Evolutionary conservation across 1,284 basidiomycete genomes (phyloP).

Genomic region (Psilocybe mexicana): DNA sequence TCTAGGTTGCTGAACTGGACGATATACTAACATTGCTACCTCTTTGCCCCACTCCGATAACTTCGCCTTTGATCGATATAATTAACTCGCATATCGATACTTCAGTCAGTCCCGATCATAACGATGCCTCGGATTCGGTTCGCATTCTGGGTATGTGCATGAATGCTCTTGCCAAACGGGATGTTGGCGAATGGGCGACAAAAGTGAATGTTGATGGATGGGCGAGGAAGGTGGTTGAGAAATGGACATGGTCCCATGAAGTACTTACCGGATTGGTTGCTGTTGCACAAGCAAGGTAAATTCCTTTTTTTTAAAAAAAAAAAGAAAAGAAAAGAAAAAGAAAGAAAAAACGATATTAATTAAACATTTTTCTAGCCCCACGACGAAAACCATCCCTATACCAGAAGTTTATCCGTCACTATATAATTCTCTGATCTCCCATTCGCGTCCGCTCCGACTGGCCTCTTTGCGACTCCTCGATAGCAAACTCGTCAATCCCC

Average conservation of each 20-base stretch:
- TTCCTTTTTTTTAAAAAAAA: conserved; percentile 18
- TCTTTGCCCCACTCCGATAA: conserved; percentile 46
- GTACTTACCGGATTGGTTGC: conserved; percentile 55
- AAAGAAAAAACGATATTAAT: conserved; percentile 13
- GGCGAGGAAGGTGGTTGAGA: conserved; percentile 43
- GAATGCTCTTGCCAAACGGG: conserved; percentile 42
- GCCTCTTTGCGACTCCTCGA: conserved; percentile 56
- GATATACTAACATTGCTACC: conserved; percentile 52
- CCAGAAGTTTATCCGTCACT: conserved; percentile 49
- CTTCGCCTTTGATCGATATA: conserved; percentile 49
- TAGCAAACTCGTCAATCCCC: conserved; percentile 42
- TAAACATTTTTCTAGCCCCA: conserved; percentile 18
- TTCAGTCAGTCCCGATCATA: conserved; percentile 23
- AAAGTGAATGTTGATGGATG: conserved; percentile 47
- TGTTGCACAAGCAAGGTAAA: conserved; percentile 51
- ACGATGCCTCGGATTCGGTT: conserved; percentile 33
- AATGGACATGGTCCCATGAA: conserved; percentile 61
- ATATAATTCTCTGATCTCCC: conserved; percentile 52
- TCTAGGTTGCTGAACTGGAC: conserved; percentile 46
- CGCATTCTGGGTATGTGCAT: conserved; percentile 58
- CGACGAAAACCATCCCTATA: conserved; percentile 32
- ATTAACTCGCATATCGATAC: conserved; percentile 43
- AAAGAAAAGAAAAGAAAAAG: too few species aligned
- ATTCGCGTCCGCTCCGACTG: conserved; percentile 58
- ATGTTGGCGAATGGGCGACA: conserved; percentile 43